A percentile compares a stretch with the other conserved stretches of the same genome.
Evolutionary conservation across 2,329 filamentous ascomycete species (phyloP).

Genomic region (Ceratocystis huliohia): DNA sequence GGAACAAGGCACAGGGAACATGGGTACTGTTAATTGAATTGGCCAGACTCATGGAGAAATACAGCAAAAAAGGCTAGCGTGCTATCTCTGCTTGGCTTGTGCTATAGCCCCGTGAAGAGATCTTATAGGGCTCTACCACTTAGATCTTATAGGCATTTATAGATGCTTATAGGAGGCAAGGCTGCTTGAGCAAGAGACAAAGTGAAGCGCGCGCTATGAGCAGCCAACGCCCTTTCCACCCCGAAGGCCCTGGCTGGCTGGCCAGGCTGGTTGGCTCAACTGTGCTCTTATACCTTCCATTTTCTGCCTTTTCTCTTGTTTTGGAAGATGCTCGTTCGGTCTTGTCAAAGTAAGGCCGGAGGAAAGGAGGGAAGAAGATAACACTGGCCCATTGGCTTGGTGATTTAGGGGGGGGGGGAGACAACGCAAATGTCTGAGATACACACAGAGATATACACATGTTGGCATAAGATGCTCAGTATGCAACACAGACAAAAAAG

Average conservation of each 20-base stretch:
- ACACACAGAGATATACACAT: no score
- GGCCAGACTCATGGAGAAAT: not conserved
- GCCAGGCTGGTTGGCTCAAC: not conserved
- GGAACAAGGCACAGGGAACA: not conserved
- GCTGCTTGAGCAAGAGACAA: not conserved
- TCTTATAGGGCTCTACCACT: constrained; percentile 5
- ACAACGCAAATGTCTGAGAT: not conserved
- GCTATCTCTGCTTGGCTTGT: not conserved
- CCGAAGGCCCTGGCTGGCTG: no score
- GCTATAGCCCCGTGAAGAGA: not conserved
- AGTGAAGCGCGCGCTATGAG: not conserved
- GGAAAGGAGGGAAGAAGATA: no score
- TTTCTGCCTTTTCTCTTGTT: not conserved
- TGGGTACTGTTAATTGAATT: not conserved
- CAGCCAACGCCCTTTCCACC: not conserved
- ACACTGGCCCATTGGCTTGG: not conserved
- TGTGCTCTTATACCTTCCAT: not conserved
- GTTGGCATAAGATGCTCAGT: no score
- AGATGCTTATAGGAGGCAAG: not conserved
- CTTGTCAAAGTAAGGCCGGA: no score
- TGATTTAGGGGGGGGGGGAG: not conserved
- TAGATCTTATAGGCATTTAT: constrained; percentile 6
- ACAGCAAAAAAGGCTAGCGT: not conserved
- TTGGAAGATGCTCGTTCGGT: no score
- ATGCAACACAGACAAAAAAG: no score